Evolutionary conservation across 108 stramenopile species (phyloP).

Genomic region (Epithemia pelagica): DNA sequence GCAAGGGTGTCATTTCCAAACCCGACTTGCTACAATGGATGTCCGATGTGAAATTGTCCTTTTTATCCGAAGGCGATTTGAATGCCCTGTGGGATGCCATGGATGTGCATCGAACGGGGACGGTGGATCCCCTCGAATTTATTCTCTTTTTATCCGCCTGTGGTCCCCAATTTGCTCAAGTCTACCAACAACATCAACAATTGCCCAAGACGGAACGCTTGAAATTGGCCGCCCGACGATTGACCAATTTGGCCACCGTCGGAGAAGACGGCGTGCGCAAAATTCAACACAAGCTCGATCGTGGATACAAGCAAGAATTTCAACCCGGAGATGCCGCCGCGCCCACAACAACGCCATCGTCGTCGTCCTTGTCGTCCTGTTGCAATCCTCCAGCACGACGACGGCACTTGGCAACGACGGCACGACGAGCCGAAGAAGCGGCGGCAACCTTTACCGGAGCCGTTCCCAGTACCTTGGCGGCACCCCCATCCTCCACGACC

Average conservation of each 20-base stretch:
- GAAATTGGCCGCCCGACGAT: conserved; percentile 13
- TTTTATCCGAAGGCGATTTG: conserved; percentile 22
- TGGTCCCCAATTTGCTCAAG: conserved; percentile 21
- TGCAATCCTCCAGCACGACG: no score
- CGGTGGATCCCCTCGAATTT: conserved; percentile 26
- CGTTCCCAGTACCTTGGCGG: no score
- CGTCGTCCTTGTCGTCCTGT: no score
- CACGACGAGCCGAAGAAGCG: no score
- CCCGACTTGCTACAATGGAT: conserved; percentile 21
- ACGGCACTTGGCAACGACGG: no score
- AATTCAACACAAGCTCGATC: conserved; percentile 1
- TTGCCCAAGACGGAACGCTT: conserved; percentile 14
- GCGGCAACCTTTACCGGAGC: no score
- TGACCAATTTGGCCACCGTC: conserved; percentile 10
- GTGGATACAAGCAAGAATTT: background rate
- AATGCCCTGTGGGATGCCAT: conserved; percentile 22
- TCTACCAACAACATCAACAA: conserved; percentile 5
- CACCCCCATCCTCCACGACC: no score
- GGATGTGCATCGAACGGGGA: conserved; percentile 21
- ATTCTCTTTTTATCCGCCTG: conserved; percentile 15
- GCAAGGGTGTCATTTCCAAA: conserved; percentile 20
- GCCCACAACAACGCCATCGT: no score
- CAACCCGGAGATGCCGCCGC: no score
- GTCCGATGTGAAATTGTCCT: conserved; percentile 14
- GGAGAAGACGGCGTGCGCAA: conserved; percentile 16